Conservation (phyloP, 495 filamentous ascomycete species). For the Venustampulla echinocandica region DNA sequence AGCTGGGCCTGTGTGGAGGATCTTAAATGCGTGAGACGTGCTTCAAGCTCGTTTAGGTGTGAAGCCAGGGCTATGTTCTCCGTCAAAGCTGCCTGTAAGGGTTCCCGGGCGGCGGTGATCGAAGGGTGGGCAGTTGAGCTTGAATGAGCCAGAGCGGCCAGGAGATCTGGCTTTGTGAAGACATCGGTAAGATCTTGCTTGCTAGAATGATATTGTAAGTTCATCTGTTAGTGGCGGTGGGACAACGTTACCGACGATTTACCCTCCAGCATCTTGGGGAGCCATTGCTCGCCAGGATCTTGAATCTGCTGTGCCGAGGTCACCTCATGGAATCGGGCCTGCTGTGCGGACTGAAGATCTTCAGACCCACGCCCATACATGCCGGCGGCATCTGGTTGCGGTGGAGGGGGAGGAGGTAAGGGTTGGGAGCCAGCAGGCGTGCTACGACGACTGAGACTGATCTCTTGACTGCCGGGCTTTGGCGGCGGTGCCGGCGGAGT, state of each 20-base stretch:
- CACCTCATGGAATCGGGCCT: conserved; percentile 7
- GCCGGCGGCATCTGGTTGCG: conserved; percentile 26
- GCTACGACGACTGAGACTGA: conserved; percentile 57
- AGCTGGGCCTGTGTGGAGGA: conserved; percentile 67
- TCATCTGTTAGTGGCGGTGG: not conserved
- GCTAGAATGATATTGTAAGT: conserved; percentile 22
- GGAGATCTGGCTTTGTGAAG: conserved; percentile 47
- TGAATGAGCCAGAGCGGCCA: conserved; percentile 55
- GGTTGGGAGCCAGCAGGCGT: conserved; percentile 38
- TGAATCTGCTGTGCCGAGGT: conserved; percentile 19
- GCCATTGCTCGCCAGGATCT: conserved; percentile 52
- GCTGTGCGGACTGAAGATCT: conserved; percentile 8
- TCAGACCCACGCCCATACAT: conserved; percentile 7
- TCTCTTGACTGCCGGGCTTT: conserved; percentile 61
- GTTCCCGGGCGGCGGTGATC: conserved; percentile 42
- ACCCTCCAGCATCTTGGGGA: conserved; percentile 60
- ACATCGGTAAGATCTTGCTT: conserved; percentile 59
- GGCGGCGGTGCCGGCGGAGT: conserved; percentile 64
- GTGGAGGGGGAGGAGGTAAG: conserved; percentile 34
- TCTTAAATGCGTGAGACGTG: conserved; percentile 54
- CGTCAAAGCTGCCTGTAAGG: conserved; percentile 51
- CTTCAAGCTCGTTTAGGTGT: conserved; percentile 47
- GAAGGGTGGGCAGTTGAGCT: conserved; percentile 60
- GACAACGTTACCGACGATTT: conserved; percentile 52
- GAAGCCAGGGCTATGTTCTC: conserved; percentile 60